Evolutionary conservation across 1,284 basidiomycete species (phyloP), one percentile per base, ranked within the genome.

Genomic region (Vanrija sp.): DNA sequence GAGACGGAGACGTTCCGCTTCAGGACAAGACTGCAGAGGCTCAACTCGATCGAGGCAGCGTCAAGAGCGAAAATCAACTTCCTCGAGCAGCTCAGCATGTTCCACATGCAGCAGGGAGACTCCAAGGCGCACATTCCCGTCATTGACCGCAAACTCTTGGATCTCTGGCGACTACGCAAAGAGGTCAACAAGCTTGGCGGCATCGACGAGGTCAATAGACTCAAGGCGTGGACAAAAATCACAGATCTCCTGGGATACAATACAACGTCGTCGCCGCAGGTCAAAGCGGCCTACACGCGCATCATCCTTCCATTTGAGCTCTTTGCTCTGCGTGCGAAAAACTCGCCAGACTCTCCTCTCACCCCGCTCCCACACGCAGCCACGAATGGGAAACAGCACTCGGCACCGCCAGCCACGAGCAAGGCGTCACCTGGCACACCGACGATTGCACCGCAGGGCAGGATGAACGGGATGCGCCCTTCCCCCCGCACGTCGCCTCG

Each of bases 21-120:
- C 80, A 92, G 90, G 77, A 98, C 95, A 49, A 86, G 96, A 49
- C 80, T 98, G 48, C 94, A 98, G 78, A 85, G 89, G 55, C 83
- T 99, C 68, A 98, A 98, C 76, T 93, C 91, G 62, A 92, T 99
- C 65, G 95, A 97, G 78, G 96, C 96, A 15, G 91, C 93, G 49
- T 94, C 93, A 51, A 83, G 96, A 62, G 95, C 95, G 43, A 95
- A 96, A 75, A 81, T 97, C 73, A 98, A 97, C 80, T 98, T 97
- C 77, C 79, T 96, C 64, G 95, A 98, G 76, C 93, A 97, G 76
- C 83, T 99, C 42, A 94, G 94, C 78, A 87, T 89, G 64, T 94
- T 86, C 73, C 89, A 93, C 78, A 86, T 86, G 72, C 90, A 93
- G 73, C 89, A 92, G 77, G 90, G 89, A 46, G 90, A 91, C 73